Base-by-base conservation (phyloP, 129 eudicot genomes). In the Escallonia rubra region DNA sequence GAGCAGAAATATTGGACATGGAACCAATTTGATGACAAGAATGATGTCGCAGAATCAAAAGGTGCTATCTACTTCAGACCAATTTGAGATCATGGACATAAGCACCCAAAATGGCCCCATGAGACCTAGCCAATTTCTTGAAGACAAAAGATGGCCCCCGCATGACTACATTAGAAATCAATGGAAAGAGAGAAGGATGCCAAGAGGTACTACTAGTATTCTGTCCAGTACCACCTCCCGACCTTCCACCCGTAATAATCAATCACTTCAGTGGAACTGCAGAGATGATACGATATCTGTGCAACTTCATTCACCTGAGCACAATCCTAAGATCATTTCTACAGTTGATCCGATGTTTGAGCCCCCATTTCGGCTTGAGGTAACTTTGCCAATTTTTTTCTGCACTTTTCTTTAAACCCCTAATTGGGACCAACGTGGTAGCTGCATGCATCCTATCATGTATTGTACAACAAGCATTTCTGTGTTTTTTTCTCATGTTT, bases 81-180 rank as follows among this genome's bases (percentile, higher is more conserved):
- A 50, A 5, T 50, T 5, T 47, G 48, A 38, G 56, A 63, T 11
- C 59, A 44, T 23, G 66, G 34, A 23, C 34, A 23, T 23, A 23
- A 23, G 34, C 55, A 59, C 52, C 47, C 52, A 78, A 34, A 58
- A 41, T 54, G 65, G 51, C 8, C 71, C 86, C 4, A 61, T 73
- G 44, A 82, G 78, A 67, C 79, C 81, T 43, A 80, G 74, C 76
- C 87, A 77, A 40, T 75, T 69, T 78, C 79, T 79, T 0, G 91
- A 82, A 79, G 91, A 81, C 68, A 82, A 83, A 80, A 85, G 78
- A 65, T 81, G 96, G 88, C 82, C 81, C 11, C 76, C 83, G 5
- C 68, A 66, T 2, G 76, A 66, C 61, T 23, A 61, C 13, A 39
- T 41, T 7, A 44, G 13, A 7, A 61, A 84, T 72, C 68, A 65